These are phyloP conservation scores for Cyphellophora europaea DNA, from an alignment of 2,329 filamentous ascomycete species.

Conservation along the genomic window DNA sequence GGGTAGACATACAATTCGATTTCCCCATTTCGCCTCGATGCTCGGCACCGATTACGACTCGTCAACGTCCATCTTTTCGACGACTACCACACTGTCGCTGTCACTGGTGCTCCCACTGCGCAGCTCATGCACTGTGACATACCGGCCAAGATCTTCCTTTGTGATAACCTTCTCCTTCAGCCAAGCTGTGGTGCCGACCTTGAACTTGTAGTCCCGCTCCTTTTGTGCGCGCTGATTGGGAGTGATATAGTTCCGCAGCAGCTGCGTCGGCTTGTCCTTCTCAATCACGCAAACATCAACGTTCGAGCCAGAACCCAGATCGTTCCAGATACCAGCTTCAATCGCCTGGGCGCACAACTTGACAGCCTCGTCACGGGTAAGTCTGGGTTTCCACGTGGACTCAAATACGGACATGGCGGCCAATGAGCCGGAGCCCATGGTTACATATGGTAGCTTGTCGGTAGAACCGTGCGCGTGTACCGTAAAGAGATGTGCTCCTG, in stretches of 20 bases:
- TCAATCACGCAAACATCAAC: constrained; percentile 96
- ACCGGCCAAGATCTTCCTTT: constrained; percentile 88
- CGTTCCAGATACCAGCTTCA: constrained; percentile 96
- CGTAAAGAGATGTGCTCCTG: constrained; percentile 89
- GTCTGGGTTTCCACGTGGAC: constrained; percentile 76
- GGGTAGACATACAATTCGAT: too few species aligned
- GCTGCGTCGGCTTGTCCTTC: constrained; percentile 75
- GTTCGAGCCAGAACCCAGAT: constrained; percentile 91
- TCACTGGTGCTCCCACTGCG: constrained; percentile 42
- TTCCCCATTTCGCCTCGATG: too few species aligned
- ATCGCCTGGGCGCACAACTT: constrained; percentile 79
- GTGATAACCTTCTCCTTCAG: constrained; percentile 94
- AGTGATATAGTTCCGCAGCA: constrained; percentile 86
- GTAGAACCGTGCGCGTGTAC: constrained; percentile 97
- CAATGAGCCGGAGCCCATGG: constrained; percentile 93
- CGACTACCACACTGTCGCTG: constrained; percentile 46
- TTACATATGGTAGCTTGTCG: constrained; percentile 98
- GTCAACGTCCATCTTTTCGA: constrained; percentile 59
- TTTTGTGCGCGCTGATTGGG: constrained; percentile 88
- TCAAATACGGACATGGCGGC: constrained; percentile 98
- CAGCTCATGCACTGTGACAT: constrained; percentile 83
- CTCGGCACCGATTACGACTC: too few species aligned
- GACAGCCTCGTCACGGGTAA: constrained; percentile 73
- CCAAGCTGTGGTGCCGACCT: constrained; percentile 84
- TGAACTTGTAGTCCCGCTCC: constrained; percentile 86